Percentiles rank a stretch among this genome's conserved stretches.
These are phyloP conservation scores for Tricholoma matsutake DNA, from an alignment of 768 basidiomycete species.

Conservation along the genomic window DNA sequence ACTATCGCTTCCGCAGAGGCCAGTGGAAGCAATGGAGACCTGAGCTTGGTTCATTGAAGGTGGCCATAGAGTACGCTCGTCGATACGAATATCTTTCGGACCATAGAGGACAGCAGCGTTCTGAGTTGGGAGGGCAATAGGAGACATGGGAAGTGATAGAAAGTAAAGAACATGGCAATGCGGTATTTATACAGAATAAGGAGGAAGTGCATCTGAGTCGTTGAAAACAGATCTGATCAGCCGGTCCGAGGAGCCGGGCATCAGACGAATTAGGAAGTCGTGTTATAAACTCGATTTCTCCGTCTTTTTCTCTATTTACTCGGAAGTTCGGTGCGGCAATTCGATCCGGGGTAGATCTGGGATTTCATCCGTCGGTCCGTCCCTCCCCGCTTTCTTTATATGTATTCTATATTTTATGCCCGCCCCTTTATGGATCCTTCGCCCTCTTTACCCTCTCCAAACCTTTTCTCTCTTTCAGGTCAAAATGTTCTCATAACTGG, in stretches of 20 bases:
- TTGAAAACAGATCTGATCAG: neutral
- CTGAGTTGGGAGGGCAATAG: conserved; percentile 50
- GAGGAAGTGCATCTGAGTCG: conserved; percentile 4
- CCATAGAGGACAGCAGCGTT: conserved; percentile 81
- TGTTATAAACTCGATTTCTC: conserved; percentile 8
- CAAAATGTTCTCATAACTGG: conserved; percentile 79
- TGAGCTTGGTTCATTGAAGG: conserved; percentile 75
- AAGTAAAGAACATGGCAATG: conserved; percentile 8
- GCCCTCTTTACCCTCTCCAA: conserved; percentile 43
- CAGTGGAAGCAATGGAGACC: conserved; percentile 77
- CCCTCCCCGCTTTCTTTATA: conserved; percentile 6
- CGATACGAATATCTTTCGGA: conserved; percentile 76
- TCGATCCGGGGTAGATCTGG: conserved; percentile 11
- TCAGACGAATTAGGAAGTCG: neutral
- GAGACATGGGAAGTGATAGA: conserved; percentile 31
- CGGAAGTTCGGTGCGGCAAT: conserved; percentile 15
- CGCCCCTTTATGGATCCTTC: conserved; percentile 47
- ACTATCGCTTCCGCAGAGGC: conserved; percentile 89
- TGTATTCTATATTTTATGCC: neutral
- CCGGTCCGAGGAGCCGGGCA: conserved; percentile 5
- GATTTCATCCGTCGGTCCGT: conserved; percentile 4
- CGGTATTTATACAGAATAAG: conserved; percentile 17
- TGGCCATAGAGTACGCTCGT: conserved; percentile 68
- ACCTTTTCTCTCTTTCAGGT: conserved; percentile 66
- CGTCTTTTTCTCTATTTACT: neutral